Evolutionary conservation across 345 rosid genomes (phyloP), one percentile per base, ranked within the genome.

Genomic region (Pseudoturritis turrita): DNA sequence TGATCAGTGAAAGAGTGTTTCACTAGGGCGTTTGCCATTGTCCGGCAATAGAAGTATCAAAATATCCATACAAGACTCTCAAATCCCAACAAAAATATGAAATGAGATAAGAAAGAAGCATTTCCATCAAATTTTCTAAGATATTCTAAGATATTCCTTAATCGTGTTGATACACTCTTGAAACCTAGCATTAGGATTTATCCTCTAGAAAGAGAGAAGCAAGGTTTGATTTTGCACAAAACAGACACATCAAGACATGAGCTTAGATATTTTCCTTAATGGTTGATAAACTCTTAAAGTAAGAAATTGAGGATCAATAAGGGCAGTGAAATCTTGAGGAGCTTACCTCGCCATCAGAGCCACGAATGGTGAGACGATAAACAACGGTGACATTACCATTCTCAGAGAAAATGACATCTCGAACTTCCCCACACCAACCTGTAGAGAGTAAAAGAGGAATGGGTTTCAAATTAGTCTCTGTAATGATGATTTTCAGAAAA

Each of bases 351-450:
- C 96, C 96, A 73, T 95, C 99, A 9, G 97, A 91, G 78, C 96
- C 99, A 70, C 96, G 87, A 50, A 95, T 80, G 28, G 97, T 89
- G 75, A 95, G 89, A 57, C 97, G 96, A 78, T 91, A 95, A 4
- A 91, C 96, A 61, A 95, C 97, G 1, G 97, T 89, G 56, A 95
- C 95, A 51, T 83, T 84, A 65, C 96, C 96, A 70, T 86, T 87
- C 51, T 95, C 96, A 1, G 96, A 82, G 77, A 91, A 95, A 45
- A 95, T 91, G 51, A 91, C 97, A 78, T 95, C 96, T 1, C 97
- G 91, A 57, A 95, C 89, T 79, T 95, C 99, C 65, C 97, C 99
- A 53, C 99, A 91, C 99, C 97, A 95, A 72, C 98, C 96, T 92
- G 85, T 57, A 65, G 39, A 72, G 35, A 73, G 53, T 21, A 31